A percentile compares a stretch with the other conserved stretches of the same genome.
These are phyloP conservation scores for Malassezia brasiliensis DNA, from an alignment of 1,284 basidiomycete genomes.

Conservation along the genomic window DNA sequence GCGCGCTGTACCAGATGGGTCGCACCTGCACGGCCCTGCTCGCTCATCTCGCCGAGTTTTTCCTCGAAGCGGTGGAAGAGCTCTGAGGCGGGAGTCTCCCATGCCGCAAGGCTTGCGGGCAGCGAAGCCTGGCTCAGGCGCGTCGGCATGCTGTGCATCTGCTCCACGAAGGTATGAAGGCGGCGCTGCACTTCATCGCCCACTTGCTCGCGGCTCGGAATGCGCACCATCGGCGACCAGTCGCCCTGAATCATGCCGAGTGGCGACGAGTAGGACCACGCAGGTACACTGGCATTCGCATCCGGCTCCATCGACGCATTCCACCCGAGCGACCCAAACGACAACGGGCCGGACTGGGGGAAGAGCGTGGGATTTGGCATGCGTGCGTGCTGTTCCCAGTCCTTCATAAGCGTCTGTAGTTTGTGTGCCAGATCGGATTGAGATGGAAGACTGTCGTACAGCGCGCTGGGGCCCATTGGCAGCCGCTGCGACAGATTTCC, in stretches of 20 bases:
- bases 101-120: background rate
- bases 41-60: background rate
- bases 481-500: background rate
- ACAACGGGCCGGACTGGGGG: background rate
- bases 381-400: constrained; percentile 13
- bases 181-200: background rate
- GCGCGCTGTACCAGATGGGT: constrained; percentile 16
- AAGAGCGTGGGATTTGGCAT: constrained; percentile 8
- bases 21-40: constrained; percentile 2
- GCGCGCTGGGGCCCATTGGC: background rate
- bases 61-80: constrained; percentile 5
- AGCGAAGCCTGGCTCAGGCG: background rate
- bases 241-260: background rate
- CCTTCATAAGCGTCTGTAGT: background rate
- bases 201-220: background rate
- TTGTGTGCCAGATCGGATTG: background rate
- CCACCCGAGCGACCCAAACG: background rate
- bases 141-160: background rate
- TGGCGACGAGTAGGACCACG: background rate
- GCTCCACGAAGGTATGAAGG: background rate
- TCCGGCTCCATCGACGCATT: background rate
- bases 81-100: constrained; percentile 1
- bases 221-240: background rate
- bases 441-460: background rate
- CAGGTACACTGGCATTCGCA: background rate